Evolutionary conservation across 1,284 basidiomycete genomes (phyloP).

Genomic region (Ustilago crameri): DNA sequence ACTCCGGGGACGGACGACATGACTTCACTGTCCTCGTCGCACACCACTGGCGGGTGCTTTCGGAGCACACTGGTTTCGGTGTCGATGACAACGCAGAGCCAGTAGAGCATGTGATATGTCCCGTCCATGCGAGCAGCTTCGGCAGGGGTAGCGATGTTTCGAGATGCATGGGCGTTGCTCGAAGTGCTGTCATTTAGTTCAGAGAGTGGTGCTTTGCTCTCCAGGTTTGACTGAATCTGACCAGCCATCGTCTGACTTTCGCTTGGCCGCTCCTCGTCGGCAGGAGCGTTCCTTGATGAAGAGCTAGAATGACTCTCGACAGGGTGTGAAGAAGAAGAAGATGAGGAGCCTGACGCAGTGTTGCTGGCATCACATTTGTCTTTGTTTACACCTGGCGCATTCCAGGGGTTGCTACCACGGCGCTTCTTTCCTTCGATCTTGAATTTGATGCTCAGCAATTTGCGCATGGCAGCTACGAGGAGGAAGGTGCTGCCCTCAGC

Average conservation of each 20-base stretch:
- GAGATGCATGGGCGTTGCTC: not conserved
- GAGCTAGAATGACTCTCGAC: too few relatives aligned
- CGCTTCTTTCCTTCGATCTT: slow-evolving; percentile 22
- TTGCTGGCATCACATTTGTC: not conserved
- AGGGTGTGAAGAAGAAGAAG: too few relatives aligned
- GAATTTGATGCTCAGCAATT: slow-evolving; percentile 30
- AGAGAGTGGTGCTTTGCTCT: slow-evolving; percentile 5
- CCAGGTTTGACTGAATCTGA: slow-evolving; percentile 19
- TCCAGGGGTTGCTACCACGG: slow-evolving; percentile 18
- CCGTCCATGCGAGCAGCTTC: slow-evolving; percentile 22
- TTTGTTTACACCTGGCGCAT: slow-evolving; percentile 2
- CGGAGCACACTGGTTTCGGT: slow-evolving; percentile 26
- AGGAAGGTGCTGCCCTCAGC: slow-evolving; percentile 33
- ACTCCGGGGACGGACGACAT: slow-evolving; percentile 1
- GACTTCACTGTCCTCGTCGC: slow-evolving; percentile 27
- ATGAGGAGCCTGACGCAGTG: too few relatives aligned
- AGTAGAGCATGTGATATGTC: slow-evolving; percentile 36
- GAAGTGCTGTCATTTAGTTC: not conserved
- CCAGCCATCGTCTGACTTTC: slow-evolving; percentile 3
- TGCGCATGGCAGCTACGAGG: slow-evolving; percentile 29
- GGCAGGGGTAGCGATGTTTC: not conserved
- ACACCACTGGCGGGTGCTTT: slow-evolving; percentile 22
- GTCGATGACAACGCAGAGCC: slow-evolving; percentile 28
- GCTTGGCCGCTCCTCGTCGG: not conserved
- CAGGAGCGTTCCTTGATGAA: not conserved